phyloP scores from a whole-genome alignment of 2,329 filamentous ascomycete species.

The Volutella citrinella region DNA sequence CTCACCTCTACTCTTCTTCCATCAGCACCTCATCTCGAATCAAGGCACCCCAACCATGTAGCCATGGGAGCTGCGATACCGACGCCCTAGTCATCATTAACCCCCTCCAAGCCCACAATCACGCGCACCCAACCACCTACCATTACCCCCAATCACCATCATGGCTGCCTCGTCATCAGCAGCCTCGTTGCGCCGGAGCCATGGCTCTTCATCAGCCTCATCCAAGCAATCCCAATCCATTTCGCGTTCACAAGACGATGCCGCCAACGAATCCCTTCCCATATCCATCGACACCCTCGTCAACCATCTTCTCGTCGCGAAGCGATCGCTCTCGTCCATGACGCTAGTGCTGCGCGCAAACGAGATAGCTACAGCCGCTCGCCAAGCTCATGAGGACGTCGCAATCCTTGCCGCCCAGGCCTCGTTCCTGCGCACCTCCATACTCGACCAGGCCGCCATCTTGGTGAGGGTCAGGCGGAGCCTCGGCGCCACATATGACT shows the following conservation, averaged over 20 bases:
- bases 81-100: slow-evolving; percentile 1
- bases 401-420: slow-evolving; percentile 70
- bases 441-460: slow-evolving; percentile 54
- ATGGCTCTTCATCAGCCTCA: slow-evolving; percentile 34
- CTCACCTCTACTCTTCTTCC: slow-evolving; percentile 7
- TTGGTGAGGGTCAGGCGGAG: slow-evolving; percentile 49
- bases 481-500: slow-evolving; percentile 55
- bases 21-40: slow-evolving; percentile 1
- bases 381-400: slow-evolving; percentile 73
- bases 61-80: slow-evolving; percentile 13
- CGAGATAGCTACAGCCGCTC: slow-evolving; percentile 76
- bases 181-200: slow-evolving; percentile 34
- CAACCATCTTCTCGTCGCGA: slow-evolving; percentile 79
- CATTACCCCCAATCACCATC: slow-evolving; percentile 7
- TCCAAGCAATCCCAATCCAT: slow-evolving; percentile 28
- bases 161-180: slow-evolving; percentile 37
- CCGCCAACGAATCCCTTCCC: slow-evolving; percentile 9
- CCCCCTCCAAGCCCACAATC: neutral
- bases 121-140: neutral
- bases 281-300: slow-evolving; percentile 72
- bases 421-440: slow-evolving; percentile 62
- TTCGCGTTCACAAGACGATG: slow-evolving; percentile 19
- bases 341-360: slow-evolving; percentile 81
- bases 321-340: slow-evolving; percentile 82
- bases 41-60: slow-evolving; percentile 18